Evolutionary conservation across 23 red algal genomes (phyloP), one percentile per base, ranked within the genome.

Genomic region (Cyanidiococcus yangmingshanensis): DNA sequence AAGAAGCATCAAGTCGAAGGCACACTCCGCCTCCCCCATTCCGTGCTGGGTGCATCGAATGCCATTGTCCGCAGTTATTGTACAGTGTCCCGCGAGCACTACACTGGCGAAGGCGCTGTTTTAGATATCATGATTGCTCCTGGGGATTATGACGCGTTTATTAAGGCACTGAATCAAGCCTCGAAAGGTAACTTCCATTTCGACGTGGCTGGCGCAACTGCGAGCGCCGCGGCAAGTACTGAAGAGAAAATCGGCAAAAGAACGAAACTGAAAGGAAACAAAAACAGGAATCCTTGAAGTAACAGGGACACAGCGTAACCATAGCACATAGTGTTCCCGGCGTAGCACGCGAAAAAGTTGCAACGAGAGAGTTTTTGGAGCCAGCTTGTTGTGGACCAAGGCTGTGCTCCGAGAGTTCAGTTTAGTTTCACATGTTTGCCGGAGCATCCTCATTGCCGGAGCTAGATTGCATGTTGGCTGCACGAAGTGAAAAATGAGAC

Each of bases 151-250:
- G 90, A 95, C 26, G 29, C 78, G 75, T 76, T 95, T 34, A 95
- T 95, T 68, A 75, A 57, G 7, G 90, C 81, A 27, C 37, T 95
- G 41, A 74, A 63, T 34, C 37, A 68, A 39, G 90, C 82, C 16
- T 88, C 90, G 31, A 95, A 95, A 67, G 90, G 90, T 33, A 58
- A 95, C 25, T 95, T 88, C 68, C 74, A 84, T 32, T 89, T 95
- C 36, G 71, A 50, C 29, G 25, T 95, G 39, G 58, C 41, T 25
- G 79, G 79, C n/a, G 63, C 63, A 29, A 21, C 45, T 15, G 45
- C 45, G 7, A 54, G 45, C 45, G 63, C 63, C 7, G 63, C 32
- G n/a, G 63, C 63, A 3, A 71, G 21, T 29, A 35, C 21, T 25
- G n/a, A 25, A 29, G 63, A 71, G 32, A 71, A 71, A 29, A 12